phyloP scores from a whole-genome alignment of 2,329 filamentous ascomycete genomes.

The Gnomoniopsis smithogilvyi region DNA sequence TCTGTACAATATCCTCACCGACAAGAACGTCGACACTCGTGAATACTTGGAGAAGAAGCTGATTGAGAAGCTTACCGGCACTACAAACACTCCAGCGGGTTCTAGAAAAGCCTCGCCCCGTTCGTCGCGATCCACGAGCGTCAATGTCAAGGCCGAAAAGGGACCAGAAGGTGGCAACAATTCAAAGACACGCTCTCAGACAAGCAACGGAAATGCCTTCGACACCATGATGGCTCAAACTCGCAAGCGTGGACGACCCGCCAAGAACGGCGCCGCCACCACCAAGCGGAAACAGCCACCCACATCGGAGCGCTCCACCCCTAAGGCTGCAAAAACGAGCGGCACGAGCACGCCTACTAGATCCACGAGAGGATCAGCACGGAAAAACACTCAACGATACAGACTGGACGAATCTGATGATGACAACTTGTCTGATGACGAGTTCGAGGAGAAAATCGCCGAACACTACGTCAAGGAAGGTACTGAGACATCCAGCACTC shows the following conservation, averaged over 20 bases:
- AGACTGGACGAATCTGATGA: constrained; percentile 57
- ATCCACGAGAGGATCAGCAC: constrained; percentile 43
- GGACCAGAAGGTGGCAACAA: constrained; percentile 16
- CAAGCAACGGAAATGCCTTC: constrained; percentile 52
- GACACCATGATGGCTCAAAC: constrained; percentile 50
- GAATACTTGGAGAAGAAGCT: constrained; percentile 82
- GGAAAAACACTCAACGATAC: constrained; percentile 46
- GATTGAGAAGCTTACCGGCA: constrained; percentile 56
- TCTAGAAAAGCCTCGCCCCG: constrained; percentile 31
- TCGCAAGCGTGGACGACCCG: constrained; percentile 21
- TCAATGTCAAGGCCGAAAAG: constrained; percentile 18
- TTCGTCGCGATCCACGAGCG: constrained; percentile 38
- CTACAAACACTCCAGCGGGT: constrained; percentile 41
- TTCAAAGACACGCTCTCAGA: constrained; percentile 8
- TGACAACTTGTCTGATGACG: constrained; percentile 72
- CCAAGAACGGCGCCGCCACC: constrained; percentile 22
- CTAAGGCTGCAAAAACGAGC: constrained; percentile 74
- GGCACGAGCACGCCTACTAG: constrained; percentile 70
- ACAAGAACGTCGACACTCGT: constrained; percentile 59
- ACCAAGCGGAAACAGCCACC: constrained; percentile 35
- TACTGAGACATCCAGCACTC: constrained; percentile 29
- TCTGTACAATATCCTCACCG: constrained; percentile 67
- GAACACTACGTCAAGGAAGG: constrained; percentile 49
- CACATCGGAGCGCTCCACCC: constrained; percentile 30
- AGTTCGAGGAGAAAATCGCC: constrained; percentile 78